phyloP scores from a whole-genome alignment of 2,329 filamentous ascomycete species.

The Penicillium glabrum region DNA sequence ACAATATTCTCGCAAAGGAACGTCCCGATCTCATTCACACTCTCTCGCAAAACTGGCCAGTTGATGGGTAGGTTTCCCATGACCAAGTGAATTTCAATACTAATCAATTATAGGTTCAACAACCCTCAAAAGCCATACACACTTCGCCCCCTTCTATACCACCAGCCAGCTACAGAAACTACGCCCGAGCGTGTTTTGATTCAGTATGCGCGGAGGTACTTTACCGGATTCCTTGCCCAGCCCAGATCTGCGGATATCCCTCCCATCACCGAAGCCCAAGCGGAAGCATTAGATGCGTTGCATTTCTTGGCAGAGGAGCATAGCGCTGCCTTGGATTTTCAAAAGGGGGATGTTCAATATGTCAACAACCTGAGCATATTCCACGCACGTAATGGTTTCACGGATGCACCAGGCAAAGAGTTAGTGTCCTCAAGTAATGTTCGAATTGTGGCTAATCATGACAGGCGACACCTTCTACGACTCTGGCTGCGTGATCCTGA shows the following conservation, averaged over 20 bases:
- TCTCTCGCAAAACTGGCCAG: constrained; percentile 49
- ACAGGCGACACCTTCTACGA: constrained; percentile 47
- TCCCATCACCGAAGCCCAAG: constrained; percentile 53
- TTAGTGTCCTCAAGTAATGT: constrained; percentile 21
- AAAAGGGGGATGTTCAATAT: constrained; percentile 52
- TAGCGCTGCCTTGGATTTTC: constrained; percentile 44
- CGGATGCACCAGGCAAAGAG: constrained; percentile 39
- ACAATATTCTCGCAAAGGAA: constrained; percentile 54
- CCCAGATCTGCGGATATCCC: constrained; percentile 46
- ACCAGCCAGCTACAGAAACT: constrained; percentile 50
- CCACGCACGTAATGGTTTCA: constrained; percentile 51
- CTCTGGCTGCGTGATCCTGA: constrained; percentile 52
- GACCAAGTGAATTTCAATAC: neutral
- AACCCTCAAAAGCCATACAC: constrained; percentile 49
- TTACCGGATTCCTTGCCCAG: constrained; percentile 52
- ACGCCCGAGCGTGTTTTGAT: constrained; percentile 57
- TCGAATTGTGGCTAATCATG: constrained; percentile 3
- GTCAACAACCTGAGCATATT: constrained; percentile 56
- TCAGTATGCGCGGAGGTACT: constrained; percentile 60
- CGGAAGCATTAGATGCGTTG: constrained; percentile 53
- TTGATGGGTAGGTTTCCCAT: constrained; percentile 43
- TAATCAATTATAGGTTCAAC: constrained; percentile 48
- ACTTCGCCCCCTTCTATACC: constrained; percentile 48
- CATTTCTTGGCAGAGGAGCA: constrained; percentile 51
- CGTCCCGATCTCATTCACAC: constrained; percentile 56